Percentiles rank a stretch among this genome's conserved stretches.
These are phyloP conservation scores for Herpetomonas tarakana DNA, from an alignment of 208 protist genomes.

Conservation along the genomic window DNA sequence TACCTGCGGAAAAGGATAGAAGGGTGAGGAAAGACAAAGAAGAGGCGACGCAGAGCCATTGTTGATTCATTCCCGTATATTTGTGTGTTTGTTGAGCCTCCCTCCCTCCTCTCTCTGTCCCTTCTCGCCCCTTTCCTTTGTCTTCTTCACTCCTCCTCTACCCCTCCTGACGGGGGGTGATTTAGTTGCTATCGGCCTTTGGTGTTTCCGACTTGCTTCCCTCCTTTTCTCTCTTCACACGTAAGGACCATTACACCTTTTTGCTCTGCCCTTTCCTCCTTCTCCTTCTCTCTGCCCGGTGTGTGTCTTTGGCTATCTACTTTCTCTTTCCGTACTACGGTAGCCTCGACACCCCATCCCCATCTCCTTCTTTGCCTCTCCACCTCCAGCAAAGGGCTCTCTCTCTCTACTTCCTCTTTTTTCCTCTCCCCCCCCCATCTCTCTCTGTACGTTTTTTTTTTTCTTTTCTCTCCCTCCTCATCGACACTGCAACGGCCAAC, in stretches of 20 bases:
- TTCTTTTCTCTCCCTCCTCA: slow-evolving; percentile 1
- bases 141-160: neutral
- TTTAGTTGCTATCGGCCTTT: too few relatives aligned
- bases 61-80: neutral
- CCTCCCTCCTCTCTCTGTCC: slow-evolving; percentile 6
- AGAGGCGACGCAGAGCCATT: too few relatives aligned
- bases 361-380: slow-evolving; percentile 1
- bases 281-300: neutral
- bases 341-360: neutral
- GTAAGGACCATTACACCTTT: neutral
- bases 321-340: neutral
- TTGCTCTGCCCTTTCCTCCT: neutral
- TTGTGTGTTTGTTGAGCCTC: slow-evolving; percentile 4
- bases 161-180: too few relatives aligned
- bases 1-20: too few relatives aligned
- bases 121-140: slow-evolving; percentile 2
- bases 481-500: neutral
- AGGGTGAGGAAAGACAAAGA: too few relatives aligned
- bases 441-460: too few relatives aligned
- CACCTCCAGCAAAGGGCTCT: too few relatives aligned
- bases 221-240: neutral
- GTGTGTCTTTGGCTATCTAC: neutral
- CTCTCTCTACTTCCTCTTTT: slow-evolving; percentile 5
- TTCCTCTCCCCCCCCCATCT: slow-evolving; percentile 2
- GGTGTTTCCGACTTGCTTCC: too few relatives aligned